These are phyloP conservation scores for Bruguiera gymnorhiza DNA, from an alignment of 345 rosid genomes.

Conservation along the genomic window DNA sequence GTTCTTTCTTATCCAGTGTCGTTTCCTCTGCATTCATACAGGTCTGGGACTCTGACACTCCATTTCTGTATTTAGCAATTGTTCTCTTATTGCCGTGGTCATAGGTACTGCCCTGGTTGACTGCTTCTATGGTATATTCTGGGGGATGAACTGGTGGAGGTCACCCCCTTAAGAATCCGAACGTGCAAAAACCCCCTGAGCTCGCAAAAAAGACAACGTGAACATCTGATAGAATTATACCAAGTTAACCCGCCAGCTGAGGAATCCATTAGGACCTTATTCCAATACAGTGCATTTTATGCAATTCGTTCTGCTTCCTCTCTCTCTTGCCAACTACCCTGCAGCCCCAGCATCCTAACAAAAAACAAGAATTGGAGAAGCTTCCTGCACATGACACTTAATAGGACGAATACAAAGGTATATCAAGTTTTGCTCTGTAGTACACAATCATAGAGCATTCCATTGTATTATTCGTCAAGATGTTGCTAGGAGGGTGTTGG, in stretches of 20 bases:
- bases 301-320: not conserved
- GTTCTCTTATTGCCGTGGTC: conserved; percentile 50
- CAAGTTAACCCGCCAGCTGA: too few species aligned
- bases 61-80: too few species aligned
- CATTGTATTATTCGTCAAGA: not conserved
- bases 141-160: conserved; percentile 96
- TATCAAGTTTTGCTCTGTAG: conserved; percentile 10
- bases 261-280: not conserved
- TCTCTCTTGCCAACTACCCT: not conserved
- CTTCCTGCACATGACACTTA: not conserved
- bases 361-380: not conserved
- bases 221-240: not conserved
- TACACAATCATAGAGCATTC: not conserved
- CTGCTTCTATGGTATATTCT: conserved; percentile 84
- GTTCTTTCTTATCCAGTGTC: too few species aligned
- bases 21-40: too few species aligned
- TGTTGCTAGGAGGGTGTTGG: conserved; percentile 5
- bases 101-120: conserved; percentile 88
- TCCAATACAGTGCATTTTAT: not conserved
- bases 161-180: conserved; percentile 67
- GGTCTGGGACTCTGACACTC: too few species aligned
- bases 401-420: conserved; percentile 5
- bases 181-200: conserved; percentile 86
- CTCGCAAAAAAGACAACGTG: conserved; percentile 51
- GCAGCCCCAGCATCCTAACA: not conserved